Evolutionary conservation across 768 basidiomycete genomes (phyloP).

Genomic region (Suillus discolor): DNA sequence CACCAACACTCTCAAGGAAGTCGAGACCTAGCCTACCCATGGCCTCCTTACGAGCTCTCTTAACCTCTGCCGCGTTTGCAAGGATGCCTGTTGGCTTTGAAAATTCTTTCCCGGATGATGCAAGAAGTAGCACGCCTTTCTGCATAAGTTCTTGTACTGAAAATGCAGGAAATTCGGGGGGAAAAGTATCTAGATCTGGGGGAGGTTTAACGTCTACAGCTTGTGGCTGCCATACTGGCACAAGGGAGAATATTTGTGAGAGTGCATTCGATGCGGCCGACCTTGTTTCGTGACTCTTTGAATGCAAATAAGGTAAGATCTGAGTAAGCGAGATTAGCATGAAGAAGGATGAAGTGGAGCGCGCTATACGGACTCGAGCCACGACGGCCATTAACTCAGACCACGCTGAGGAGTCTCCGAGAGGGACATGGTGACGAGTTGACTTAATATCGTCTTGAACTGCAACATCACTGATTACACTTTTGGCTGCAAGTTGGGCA

Average conservation of each 20-base stretch:
- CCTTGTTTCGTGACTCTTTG: constrained; percentile 91
- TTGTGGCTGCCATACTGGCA: constrained; percentile 72
- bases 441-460: constrained; percentile 76
- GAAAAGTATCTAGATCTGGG: constrained; percentile 28
- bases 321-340: constrained; percentile 31
- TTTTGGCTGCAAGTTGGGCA: constrained; percentile 86
- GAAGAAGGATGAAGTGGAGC: background rate
- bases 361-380: constrained; percentile 62
- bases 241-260: constrained; percentile 81
- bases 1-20: constrained; percentile 75
- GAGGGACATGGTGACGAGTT: constrained; percentile 57
- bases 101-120: constrained; percentile 95
- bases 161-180: constrained; percentile 71
- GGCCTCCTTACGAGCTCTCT: constrained; percentile 85
- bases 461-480: constrained; percentile 81
- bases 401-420: constrained; percentile 80
- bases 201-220: constrained; percentile 28
- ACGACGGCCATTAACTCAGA: constrained; percentile 88
- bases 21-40: constrained; percentile 88
- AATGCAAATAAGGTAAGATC: constrained; percentile 90
- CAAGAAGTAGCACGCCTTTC: constrained; percentile 79
- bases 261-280: constrained; percentile 87
- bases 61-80: constrained; percentile 76
- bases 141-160: constrained; percentile 76
- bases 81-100: constrained; percentile 71